Evolutionary conservation across 2,329 filamentous ascomycete species (phyloP), one percentile per base, ranked within the genome.

Genomic region (Colletotrichum chlorophyti): DNA sequence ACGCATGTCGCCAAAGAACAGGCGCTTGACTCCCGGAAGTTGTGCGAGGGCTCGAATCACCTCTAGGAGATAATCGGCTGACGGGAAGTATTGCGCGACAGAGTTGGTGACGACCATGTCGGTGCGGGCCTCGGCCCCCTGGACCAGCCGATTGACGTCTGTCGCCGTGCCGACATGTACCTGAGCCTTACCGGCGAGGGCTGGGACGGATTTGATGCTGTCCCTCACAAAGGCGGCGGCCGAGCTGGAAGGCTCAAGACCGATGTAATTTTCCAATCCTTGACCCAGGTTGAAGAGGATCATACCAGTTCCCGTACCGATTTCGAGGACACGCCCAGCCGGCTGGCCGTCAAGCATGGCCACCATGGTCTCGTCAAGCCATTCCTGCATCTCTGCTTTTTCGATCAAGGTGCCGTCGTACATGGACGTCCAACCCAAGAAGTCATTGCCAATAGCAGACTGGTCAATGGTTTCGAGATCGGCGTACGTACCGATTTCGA

Each of bases 371-470:
- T 72, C 70, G 8, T 70, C 65, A 0, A 72, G 60, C 70, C 70
- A 72, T 42, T 70, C 69, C 3, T 66, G 48, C 70, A 72, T 72
- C 23, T 72, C 67, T 1, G 2, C 49, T 27, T 61, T 65, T 35
- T 68, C 63, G 4, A 72, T 69, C 1, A 57, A 9, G 0, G 12
- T 60, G 4, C 69, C 70, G 32, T 72, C 65, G 26, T 70, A 71
- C 66, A 69, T 70, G 0, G 70, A 72, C 5, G 61, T 70, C 71
- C 71, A 72, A 9, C 65, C 68, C 1, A 60, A 62, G 24, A 72
- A 72, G 32, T 73, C 70, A 2, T 53, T 48, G 1, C 69, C 70
- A 27, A 68, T 58, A 1, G 21, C 32, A 1, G 54, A 54, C 1
- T 35, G 11, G 8, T 61, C 38, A 1, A 67, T 38, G 8, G 26